Percentiles rank a stretch among this genome's conserved stretches.
Conservation (phyloP, 2,329 filamentous ascomycete species). For the Epichloe gansuensis region DNA sequence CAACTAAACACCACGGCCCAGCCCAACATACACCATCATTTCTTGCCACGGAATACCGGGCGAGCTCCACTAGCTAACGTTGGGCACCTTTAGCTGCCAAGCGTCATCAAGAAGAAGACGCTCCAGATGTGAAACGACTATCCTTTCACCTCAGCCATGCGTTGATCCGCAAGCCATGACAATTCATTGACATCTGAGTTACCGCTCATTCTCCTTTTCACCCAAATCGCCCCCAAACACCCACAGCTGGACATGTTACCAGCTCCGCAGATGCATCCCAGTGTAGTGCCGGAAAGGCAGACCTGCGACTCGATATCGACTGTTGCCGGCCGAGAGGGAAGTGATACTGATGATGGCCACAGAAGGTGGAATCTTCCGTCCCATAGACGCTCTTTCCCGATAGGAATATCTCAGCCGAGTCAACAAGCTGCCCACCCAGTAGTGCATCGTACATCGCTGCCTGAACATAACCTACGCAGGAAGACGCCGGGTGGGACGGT, state of each 20-base stretch:
- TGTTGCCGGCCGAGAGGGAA: background rate
- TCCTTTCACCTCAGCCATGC: slow-evolving; percentile 24
- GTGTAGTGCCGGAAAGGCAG: slow-evolving; percentile 32
- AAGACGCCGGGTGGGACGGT: slow-evolving; percentile 94
- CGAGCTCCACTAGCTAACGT: background rate
- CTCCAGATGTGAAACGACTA: slow-evolving; percentile 28
- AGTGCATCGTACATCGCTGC: slow-evolving; percentile 10
- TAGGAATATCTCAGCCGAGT: slow-evolving; percentile 19
- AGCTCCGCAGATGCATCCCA: slow-evolving; percentile 38
- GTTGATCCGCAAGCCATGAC: slow-evolving; percentile 32
- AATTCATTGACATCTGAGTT: slow-evolving; percentile 15
- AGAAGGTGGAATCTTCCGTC: slow-evolving; percentile 10
- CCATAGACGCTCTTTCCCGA: slow-evolving; percentile 19
- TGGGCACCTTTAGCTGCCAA: background rate
- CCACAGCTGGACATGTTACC: slow-evolving; percentile 30
- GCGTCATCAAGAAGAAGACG: slow-evolving; percentile 6
- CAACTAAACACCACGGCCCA: background rate
- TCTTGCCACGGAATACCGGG: background rate
- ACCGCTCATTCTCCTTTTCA: slow-evolving; percentile 9
- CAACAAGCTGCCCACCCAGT: slow-evolving; percentile 8
- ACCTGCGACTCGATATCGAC: slow-evolving; percentile 21
- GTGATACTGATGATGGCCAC: slow-evolving; percentile 3
- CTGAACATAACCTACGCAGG: slow-evolving; percentile 54
- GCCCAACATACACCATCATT: background rate
- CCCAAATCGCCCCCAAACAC: background rate